These are phyloP conservation scores for Paraconiothyrium brasiliense DNA, from an alignment of 2,329 filamentous ascomycete species.

Conservation along the genomic window DNA sequence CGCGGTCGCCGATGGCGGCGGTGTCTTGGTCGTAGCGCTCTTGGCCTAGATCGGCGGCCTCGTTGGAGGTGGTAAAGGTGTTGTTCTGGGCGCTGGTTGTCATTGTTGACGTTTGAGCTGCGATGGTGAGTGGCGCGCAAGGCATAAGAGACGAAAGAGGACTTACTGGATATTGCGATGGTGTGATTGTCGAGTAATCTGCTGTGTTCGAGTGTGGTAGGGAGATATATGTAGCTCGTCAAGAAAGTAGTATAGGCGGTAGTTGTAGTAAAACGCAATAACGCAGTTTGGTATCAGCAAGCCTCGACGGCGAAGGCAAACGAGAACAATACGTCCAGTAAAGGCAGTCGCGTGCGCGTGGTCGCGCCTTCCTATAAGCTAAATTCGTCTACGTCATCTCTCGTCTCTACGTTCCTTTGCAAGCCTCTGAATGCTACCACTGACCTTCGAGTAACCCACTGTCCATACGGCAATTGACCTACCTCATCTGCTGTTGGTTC, in stretches of 20 bases:
- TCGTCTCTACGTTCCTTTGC: background rate
- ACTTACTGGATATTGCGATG: background rate
- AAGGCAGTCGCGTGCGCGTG: background rate
- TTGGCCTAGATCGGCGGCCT: slow-evolving; percentile 41
- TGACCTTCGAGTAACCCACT: no score
- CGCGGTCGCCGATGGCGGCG: slow-evolving; percentile 41
- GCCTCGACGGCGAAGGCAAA: background rate
- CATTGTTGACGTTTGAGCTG: slow-evolving; percentile 2
- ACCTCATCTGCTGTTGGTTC: slow-evolving; percentile 10
- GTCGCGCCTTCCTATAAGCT: background rate
- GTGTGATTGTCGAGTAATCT: background rate
- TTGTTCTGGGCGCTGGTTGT: background rate
- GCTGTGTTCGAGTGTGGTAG: background rate
- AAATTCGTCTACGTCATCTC: background rate
- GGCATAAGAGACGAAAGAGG: background rate
- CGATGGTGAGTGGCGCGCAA: background rate
- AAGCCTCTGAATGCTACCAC: background rate
- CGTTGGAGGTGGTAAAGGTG: slow-evolving; percentile 17
- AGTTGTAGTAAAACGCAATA: background rate
- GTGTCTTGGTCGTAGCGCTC: slow-evolving; percentile 42
- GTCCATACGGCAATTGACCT: no score
- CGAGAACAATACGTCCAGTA: background rate
- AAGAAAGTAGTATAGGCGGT: background rate
- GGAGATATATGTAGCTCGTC: background rate
- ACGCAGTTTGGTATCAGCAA: background rate